Percentiles rank a stretch among this genome's conserved stretches.
phyloP scores from a whole-genome alignment of 2,329 filamentous ascomycete genomes.

The Cladosporium oxysporum region DNA sequence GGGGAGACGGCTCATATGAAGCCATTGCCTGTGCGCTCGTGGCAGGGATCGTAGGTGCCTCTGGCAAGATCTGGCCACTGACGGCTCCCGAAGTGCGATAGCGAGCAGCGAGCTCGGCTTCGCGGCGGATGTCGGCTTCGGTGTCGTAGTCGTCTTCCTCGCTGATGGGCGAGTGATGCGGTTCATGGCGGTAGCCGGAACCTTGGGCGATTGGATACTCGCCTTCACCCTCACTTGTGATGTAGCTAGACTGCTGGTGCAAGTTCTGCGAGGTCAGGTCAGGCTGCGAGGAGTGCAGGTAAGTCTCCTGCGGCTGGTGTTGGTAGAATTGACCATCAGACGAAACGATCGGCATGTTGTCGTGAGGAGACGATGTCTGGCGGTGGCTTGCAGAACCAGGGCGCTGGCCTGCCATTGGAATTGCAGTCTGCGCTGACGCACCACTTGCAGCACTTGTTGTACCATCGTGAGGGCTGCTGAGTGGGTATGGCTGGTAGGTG shows the following conservation, averaged over 20 bases:
- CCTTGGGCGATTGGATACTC: slow-evolving; percentile 65
- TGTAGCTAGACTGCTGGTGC: slow-evolving; percentile 34
- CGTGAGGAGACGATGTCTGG: slow-evolving; percentile 18
- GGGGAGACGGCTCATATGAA: slow-evolving; percentile 27
- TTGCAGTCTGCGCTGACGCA: slow-evolving; percentile 29
- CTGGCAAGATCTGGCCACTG: slow-evolving; percentile 30
- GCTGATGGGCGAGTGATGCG: slow-evolving; percentile 22
- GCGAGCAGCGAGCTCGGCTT: slow-evolving; percentile 49
- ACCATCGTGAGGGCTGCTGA: slow-evolving; percentile 19
- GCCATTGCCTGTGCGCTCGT: slow-evolving; percentile 39
- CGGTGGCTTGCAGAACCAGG: slow-evolving; percentile 12
- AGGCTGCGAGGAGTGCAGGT: slow-evolving; percentile 33
- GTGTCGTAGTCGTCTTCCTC: slow-evolving; percentile 58
- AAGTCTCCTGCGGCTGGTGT: slow-evolving; percentile 42
- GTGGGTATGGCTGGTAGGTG: slow-evolving; percentile 32
- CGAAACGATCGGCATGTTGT: slow-evolving; percentile 32
- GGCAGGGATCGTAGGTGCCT: slow-evolving; percentile 33
- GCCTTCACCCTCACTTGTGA: slow-evolving; percentile 66
- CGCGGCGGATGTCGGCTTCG: slow-evolving; percentile 51
- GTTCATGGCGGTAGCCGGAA: slow-evolving; percentile 20
- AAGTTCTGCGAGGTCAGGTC: slow-evolving; percentile 22
- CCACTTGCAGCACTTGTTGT: slow-evolving; percentile 23
- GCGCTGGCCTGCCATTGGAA: slow-evolving; percentile 22
- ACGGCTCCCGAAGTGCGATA: slow-evolving; percentile 42
- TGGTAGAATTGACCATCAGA: slow-evolving; percentile 43